phyloP scores from a whole-genome alignment of 306 rosid genomes.

The Adenanthera pavonina region DNA sequence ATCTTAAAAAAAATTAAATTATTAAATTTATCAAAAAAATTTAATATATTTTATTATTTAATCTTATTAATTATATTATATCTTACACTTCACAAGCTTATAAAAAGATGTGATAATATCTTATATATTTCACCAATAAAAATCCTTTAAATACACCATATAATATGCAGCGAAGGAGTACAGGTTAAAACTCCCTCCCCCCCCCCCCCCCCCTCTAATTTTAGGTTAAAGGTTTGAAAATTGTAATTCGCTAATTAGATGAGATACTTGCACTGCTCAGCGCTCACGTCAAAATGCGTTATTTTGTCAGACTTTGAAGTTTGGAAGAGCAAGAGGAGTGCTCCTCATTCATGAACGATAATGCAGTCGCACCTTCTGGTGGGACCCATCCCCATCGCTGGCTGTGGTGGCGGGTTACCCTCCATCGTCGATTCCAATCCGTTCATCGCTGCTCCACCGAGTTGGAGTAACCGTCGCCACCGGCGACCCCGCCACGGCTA shows the following conservation, averaged over 20 bases:
- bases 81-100: no score
- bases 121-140: no score
- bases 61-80: no score
- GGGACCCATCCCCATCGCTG: slow-evolving; percentile 62
- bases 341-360: slow-evolving; percentile 18
- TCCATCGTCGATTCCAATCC: slow-evolving; percentile 39
- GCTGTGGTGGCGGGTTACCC: slow-evolving; percentile 27
- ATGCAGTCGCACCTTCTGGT: slow-evolving; percentile 72
- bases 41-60: no score
- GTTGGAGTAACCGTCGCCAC: slow-evolving; percentile 24
- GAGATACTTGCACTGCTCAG: neutral
- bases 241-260: neutral
- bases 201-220: no score
- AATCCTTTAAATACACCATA: no score
- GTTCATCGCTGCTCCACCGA: slow-evolving; percentile 37
- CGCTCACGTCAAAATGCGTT: neutral
- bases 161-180: no score
- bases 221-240: no score
- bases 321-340: neutral
- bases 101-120: no score
- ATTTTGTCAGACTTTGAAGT: neutral
- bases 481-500: slow-evolving; percentile 34
- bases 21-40: no score
- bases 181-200: no score
- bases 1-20: no score